Percentiles rank a stretch among this genome's conserved stretches.
These are phyloP conservation scores for Stropharia rugosoannulata DNA, from an alignment of 768 basidiomycete genomes.

Conservation along the genomic window DNA sequence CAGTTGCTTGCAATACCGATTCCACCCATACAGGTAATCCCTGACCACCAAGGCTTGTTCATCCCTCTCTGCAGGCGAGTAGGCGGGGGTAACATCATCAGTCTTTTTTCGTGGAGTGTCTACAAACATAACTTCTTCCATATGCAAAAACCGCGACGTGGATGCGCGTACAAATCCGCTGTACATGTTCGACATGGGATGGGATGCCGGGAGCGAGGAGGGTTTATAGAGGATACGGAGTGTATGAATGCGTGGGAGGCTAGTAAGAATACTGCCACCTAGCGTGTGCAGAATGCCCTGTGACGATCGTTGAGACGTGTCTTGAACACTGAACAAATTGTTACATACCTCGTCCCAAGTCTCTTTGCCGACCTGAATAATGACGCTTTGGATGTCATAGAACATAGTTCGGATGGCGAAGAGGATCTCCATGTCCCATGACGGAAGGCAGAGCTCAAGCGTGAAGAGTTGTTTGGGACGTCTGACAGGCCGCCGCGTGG, in stretches of 20 bases:
- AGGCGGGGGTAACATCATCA: neutral
- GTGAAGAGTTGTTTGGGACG: constrained; percentile 17
- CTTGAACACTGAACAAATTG: neutral
- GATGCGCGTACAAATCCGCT: neutral
- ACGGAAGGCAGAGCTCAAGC: constrained; percentile 23
- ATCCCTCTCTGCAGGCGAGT: neutral
- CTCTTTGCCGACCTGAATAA: constrained; percentile 23
- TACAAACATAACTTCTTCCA: too few relatives aligned
- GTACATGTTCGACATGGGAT: neutral
- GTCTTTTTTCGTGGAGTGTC: neutral
- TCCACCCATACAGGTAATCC: constrained; percentile 33
- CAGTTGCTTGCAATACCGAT: constrained; percentile 27
- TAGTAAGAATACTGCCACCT: constrained; percentile 26
- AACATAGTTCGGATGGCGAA: constrained; percentile 28
- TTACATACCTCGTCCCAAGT: constrained; percentile 21
- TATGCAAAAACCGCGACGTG: too few relatives aligned
- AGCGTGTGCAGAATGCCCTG: constrained; percentile 20
- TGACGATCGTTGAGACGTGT: neutral
- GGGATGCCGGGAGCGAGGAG: neutral
- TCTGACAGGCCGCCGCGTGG: constrained; percentile 15
- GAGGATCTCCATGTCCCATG: constrained; percentile 30
- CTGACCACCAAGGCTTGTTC: constrained; percentile 16
- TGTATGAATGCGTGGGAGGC: constrained; percentile 21
- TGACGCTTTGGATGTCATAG: constrained; percentile 12
- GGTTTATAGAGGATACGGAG: constrained; percentile 21